These are phyloP conservation scores for Colletotrichum endophyticum DNA, from an alignment of 2,329 filamentous ascomycete species.

Conservation along the genomic window DNA sequence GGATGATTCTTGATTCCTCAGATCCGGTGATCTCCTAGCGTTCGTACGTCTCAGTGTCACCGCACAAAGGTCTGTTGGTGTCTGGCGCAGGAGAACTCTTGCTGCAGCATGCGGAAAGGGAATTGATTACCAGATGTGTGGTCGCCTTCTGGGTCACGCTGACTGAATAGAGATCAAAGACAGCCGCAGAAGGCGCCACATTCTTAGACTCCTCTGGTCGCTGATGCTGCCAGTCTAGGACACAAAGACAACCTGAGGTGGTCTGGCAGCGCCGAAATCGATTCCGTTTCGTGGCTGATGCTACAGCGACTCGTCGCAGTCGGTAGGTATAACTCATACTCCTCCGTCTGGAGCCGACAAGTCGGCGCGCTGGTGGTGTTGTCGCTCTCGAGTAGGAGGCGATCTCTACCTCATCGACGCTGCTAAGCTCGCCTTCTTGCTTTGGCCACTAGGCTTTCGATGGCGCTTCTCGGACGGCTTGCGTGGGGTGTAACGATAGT, in stretches of 20 bases:
- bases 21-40: background rate
- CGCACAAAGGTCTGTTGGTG: background rate
- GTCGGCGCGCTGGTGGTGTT: background rate
- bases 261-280: background rate
- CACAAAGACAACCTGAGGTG: background rate
- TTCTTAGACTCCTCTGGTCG: background rate
- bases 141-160: background rate
- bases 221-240: background rate
- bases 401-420: background rate
- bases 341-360: background rate
- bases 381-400: background rate
- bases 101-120: background rate
- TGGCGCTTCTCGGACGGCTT: slow-evolving; percentile 29
- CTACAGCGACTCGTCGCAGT: background rate
- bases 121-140: background rate
- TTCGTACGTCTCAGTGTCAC: background rate
- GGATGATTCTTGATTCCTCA: background rate
- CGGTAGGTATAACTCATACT: background rate
- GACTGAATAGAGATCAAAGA: background rate
- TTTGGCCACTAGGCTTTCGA: background rate
- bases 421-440: background rate
- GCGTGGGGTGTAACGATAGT: slow-evolving; percentile 44
- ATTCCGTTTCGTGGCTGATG: background rate
- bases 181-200: background rate
- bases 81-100: background rate